phyloP scores from a whole-genome alignment of 2,329 filamentous ascomycete genomes.

The Epichloe baconii region DNA sequence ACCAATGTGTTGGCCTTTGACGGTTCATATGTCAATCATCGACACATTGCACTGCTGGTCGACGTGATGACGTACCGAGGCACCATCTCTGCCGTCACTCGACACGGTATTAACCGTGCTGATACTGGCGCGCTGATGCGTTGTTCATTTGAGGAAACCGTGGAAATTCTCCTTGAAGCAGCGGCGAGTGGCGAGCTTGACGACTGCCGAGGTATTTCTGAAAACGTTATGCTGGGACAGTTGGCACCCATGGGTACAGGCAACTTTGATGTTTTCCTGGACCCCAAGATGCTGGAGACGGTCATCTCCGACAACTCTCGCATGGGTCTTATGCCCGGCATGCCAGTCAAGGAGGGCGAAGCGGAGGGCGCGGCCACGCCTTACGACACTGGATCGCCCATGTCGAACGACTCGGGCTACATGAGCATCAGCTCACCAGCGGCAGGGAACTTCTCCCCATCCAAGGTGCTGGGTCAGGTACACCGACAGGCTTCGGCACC shows the following conservation, averaged over 20 bases:
- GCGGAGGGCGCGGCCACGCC: slow-evolving; percentile 82
- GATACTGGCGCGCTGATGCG: slow-evolving; percentile 98
- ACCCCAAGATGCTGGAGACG: slow-evolving; percentile 90
- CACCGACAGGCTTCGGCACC: slow-evolving; percentile 50
- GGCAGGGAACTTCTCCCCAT: slow-evolving; percentile 61
- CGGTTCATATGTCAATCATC: slow-evolving; percentile 98
- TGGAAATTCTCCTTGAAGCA: slow-evolving; percentile 93
- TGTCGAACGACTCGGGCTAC: slow-evolving; percentile 54
- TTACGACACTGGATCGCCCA: slow-evolving; percentile 78
- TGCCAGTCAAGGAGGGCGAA: slow-evolving; percentile 62
- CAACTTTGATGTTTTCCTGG: slow-evolving; percentile 85
- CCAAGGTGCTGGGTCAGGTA: slow-evolving; percentile 59
- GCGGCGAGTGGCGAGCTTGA: slow-evolving; percentile 90
- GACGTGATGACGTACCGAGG: slow-evolving; percentile 98
- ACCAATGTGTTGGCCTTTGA: slow-evolving; percentile 92
- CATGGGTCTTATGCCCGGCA: slow-evolving; percentile 68
- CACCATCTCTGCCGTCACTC: slow-evolving; percentile 87
- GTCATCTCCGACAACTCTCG: slow-evolving; percentile 86
- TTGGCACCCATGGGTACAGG: slow-evolving; percentile 95
- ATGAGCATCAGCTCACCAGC: slow-evolving; percentile 50
- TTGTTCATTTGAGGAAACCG: slow-evolving; percentile 98
- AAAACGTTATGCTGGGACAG: slow-evolving; percentile 97
- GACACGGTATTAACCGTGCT: slow-evolving; percentile 95
- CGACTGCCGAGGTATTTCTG: slow-evolving; percentile 94
- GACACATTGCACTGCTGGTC: slow-evolving; percentile 85